phyloP scores from a whole-genome alignment of 176 grass and related monocot species.

The Puccinellia tenuiflora region DNA sequence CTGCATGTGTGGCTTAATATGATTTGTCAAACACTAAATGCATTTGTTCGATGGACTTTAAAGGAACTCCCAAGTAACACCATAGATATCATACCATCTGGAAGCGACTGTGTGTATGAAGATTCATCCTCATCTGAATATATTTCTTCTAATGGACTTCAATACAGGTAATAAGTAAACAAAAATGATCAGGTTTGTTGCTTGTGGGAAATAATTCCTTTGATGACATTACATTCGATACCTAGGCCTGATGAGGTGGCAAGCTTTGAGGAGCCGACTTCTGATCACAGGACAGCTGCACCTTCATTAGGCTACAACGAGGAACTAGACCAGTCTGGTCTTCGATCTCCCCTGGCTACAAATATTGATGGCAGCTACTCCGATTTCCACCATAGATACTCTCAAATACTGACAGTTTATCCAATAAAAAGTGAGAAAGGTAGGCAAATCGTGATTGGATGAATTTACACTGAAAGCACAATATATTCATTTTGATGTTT shows the following conservation, averaged over 20 bases:
- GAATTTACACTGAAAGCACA: not conserved
- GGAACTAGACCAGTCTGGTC: constrained; percentile 15
- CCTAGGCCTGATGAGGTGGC: constrained; percentile 27
- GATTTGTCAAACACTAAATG: not conserved
- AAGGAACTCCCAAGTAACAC: constrained; percentile 35
- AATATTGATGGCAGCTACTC: constrained; percentile 30
- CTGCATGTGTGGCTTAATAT: not conserved
- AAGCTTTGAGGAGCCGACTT: constrained; percentile 36
- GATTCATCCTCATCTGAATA: constrained; percentile 52
- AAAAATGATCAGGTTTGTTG: not conserved
- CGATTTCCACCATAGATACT: constrained; percentile 38
- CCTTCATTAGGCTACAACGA: constrained; percentile 13
- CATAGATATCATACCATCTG: constrained; percentile 38
- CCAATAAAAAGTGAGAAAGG: constrained; percentile 35
- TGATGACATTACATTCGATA: constrained; percentile 15
- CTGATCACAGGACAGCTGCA: constrained; percentile 8
- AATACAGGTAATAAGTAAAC: constrained; percentile 36
- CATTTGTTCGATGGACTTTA: constrained; percentile 5
- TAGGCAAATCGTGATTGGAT: not conserved
- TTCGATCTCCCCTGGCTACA: constrained; percentile 24
- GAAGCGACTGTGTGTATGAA: constrained; percentile 34
- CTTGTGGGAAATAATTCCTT: not conserved
- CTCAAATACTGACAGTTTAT: constrained; percentile 34
- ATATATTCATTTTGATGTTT: constrained; percentile 18
- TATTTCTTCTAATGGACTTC: constrained; percentile 41